Conservation (phyloP, 495 filamentous ascomycete species). For the Articulospora tetracladia region DNA sequence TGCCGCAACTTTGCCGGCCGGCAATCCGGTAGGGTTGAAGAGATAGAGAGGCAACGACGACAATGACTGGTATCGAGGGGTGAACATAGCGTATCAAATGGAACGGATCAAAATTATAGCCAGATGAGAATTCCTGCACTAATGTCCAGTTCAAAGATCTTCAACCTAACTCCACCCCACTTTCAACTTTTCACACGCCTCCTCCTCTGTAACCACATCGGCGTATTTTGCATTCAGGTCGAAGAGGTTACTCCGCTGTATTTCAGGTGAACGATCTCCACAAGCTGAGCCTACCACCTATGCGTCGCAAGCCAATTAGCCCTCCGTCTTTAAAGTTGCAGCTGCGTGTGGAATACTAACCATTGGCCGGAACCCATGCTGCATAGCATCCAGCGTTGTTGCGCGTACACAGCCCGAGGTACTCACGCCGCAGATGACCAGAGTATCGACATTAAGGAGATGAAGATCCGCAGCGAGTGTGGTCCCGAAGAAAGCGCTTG, state of each 20-base stretch:
- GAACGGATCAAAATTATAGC: background rate
- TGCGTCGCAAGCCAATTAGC: background rate
- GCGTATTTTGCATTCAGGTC: slow-evolving; percentile 36
- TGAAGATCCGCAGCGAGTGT: slow-evolving; percentile 28
- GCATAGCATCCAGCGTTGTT: slow-evolving; percentile 33
- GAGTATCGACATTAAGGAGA: slow-evolving; percentile 30
- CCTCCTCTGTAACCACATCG: slow-evolving; percentile 31
- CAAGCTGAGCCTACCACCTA: slow-evolving; percentile 34
- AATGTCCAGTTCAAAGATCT: no score
- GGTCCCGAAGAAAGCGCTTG: slow-evolving; percentile 38
- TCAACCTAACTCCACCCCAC: slow-evolving; percentile 24
- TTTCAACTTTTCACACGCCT: slow-evolving; percentile 29
- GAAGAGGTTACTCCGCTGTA: slow-evolving; percentile 33
- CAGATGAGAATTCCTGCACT: no score
- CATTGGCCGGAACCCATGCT: slow-evolving; percentile 31
- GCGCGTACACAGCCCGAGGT: slow-evolving; percentile 36
- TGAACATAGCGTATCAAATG: no score
- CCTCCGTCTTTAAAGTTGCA: background rate
- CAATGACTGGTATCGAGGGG: no score
- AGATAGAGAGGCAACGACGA: no score
- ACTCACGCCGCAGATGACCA: slow-evolving; percentile 34
- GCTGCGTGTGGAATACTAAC: slow-evolving; percentile 18
- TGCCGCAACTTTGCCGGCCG: background rate
- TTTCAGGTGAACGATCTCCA: slow-evolving; percentile 32
- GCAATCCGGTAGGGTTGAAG: no score